Conservation (phyloP, 306 rosid genomes). For the Medicago ruthenica region DNA sequence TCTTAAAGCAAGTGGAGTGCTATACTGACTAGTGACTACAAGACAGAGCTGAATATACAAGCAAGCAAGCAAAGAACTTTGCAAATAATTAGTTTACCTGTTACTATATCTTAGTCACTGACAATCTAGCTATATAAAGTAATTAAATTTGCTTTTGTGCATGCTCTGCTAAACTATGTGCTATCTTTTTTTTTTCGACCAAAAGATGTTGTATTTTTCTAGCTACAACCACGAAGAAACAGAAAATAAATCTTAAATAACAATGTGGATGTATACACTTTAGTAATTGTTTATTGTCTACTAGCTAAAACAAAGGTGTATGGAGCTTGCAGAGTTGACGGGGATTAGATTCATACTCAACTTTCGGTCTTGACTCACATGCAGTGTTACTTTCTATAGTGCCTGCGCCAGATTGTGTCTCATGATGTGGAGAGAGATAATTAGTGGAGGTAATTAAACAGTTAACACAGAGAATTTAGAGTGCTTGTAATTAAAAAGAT, state of each 20-base stretch:
- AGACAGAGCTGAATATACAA: neutral
- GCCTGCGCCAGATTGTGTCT: constrained; percentile 45
- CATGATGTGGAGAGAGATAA: neutral
- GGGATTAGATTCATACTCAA: constrained; percentile 47
- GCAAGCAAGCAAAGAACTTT: neutral
- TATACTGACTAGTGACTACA: neutral
- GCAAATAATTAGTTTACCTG: constrained; percentile 21
- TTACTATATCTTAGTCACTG: neutral
- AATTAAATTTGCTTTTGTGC: constrained; percentile 23
- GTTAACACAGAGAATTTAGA: constrained; percentile 9
- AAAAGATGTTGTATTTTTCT: constrained; percentile 11
- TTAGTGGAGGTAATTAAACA: constrained; percentile 2
- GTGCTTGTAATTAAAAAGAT: neutral
- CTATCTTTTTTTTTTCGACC: neutral
- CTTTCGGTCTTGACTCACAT: constrained; percentile 49
- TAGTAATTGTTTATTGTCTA: constrained; percentile 10
- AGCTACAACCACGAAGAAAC: neutral
- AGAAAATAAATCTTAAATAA: constrained; percentile 18
- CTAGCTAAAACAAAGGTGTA: constrained; percentile 34
- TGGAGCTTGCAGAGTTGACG: constrained; percentile 46
- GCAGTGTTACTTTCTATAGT: constrained; percentile 49
- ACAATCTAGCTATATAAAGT: constrained; percentile 12
- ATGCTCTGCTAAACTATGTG: constrained; percentile 31
- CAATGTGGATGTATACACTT: neutral
- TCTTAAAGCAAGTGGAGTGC: neutral